A percentile compares a stretch with the other conserved stretches of the same genome.
Evolutionary conservation across 1,139 yeast species (phyloP).

Genomic region (Lodderomyces parapsilosis): DNA sequence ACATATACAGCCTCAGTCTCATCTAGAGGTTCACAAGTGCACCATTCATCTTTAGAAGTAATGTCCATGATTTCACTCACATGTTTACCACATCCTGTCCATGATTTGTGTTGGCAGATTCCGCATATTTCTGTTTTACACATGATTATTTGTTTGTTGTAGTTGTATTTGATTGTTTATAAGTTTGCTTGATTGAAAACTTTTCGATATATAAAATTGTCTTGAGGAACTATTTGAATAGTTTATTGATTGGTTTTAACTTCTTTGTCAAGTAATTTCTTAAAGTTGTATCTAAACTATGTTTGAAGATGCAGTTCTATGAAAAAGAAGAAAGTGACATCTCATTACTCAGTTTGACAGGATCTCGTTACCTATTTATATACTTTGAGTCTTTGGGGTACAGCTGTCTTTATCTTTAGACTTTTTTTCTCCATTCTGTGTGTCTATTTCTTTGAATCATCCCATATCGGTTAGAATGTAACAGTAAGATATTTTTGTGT

Average conservation of each 20-base stretch:
- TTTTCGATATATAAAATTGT: background rate
- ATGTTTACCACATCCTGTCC: conserved; percentile 40
- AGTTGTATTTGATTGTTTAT: background rate
- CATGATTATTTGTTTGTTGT: conserved; percentile 18
- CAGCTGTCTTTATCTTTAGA: too few relatives aligned
- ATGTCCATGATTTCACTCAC: conserved; percentile 31
- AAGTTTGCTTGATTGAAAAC: background rate
- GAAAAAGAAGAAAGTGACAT: too few relatives aligned
- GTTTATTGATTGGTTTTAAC: background rate
- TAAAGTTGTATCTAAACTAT: background rate
- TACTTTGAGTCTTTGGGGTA: background rate
- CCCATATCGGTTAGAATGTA: background rate
- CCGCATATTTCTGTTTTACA: conserved; percentile 38
- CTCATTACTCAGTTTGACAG: too few relatives aligned
- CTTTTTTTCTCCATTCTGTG: too few relatives aligned
- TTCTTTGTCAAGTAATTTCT: background rate
- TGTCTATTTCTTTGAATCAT: too few relatives aligned
- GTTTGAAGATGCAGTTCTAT: too few relatives aligned
- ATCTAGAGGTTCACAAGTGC: conserved; percentile 32
- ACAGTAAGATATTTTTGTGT: background rate
- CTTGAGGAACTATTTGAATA: background rate
- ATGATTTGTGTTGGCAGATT: conserved; percentile 36
- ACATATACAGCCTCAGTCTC: conserved; percentile 14
- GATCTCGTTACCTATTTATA: background rate
- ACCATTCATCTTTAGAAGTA: conserved; percentile 37